Evolutionary conservation across 2,329 filamentous ascomycete genomes (phyloP), one percentile per base, ranked within the genome.

Genomic region (Salinomyces thailandicus): DNA sequence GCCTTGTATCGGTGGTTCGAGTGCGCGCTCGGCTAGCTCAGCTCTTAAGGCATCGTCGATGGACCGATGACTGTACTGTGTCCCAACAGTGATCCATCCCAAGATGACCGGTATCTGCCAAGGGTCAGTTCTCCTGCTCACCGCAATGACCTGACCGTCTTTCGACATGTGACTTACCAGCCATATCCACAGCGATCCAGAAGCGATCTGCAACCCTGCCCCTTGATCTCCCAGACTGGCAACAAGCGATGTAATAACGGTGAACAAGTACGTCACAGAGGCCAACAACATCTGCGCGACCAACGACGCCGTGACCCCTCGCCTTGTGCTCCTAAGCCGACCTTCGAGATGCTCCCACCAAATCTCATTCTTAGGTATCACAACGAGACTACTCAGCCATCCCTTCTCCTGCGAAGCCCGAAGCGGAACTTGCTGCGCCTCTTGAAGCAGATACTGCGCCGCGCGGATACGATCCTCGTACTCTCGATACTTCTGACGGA

Each of bases 101-200:
- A 36, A 33, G 19, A 52, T 49, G 3, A 51, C 40, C 5, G 49
- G 46, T 16, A 37, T 33, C 34, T 36, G 27, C 6, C n/a, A 28
- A 24, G 20, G 7, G 20, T n/a, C n/a, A n/a, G n/a, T n/a, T n/a
- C n/a, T n/a, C 20, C 20, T 24, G 7, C 7, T 7, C 20, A 24
- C 20, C 7, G n/a, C 7, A 7, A 24, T 7, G n/a, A 24, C n/a
- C 20, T 7, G n/a, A 24, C 7, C 20, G 7, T 24, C n/a, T n/a
- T 24, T 7, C 20, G 20, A n/a, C n/a, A 28, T n/a, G n/a, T n/a
- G 20, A 30, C 34, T 18, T 31, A 50, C 41, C 35, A 52, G 22
- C 49, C 49, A 52, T 11, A 49, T 22, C 48, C 49, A 50, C 17
- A 52, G 22, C 9, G 20, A 46, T 9, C 49, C 44, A 18, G 46